Percentiles rank a stretch among this genome's conserved stretches.
phyloP scores from a whole-genome alignment of 208 protist genomes.

The Porcisia hertigi region DNA sequence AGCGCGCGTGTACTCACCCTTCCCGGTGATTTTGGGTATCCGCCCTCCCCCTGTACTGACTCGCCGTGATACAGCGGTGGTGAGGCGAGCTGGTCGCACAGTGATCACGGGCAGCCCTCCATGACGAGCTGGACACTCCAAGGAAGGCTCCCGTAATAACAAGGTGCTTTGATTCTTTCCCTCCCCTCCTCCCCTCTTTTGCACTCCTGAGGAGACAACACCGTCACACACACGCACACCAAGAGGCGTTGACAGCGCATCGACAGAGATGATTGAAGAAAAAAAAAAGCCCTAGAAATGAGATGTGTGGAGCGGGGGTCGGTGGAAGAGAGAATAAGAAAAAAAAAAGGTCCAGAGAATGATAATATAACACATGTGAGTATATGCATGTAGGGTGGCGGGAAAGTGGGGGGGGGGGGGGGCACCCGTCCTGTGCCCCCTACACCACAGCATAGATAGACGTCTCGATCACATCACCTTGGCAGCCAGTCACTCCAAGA shows the following conservation, averaged over 20 bases:
- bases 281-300: background rate
- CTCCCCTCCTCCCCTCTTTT: background rate
- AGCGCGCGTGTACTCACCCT: background rate
- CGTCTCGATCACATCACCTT: constrained; percentile 5
- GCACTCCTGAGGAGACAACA: background rate
- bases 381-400: too few relatives aligned
- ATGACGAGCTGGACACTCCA: background rate
- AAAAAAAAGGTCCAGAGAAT: background rate
- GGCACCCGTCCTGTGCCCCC: background rate
- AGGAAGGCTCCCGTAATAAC: background rate
- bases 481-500: constrained; percentile 17
- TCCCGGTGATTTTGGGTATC: too few relatives aligned
- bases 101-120: background rate
- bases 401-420: too few relatives aligned
- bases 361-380: too few relatives aligned
- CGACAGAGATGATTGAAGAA: background rate
- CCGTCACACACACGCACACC: background rate
- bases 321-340: background rate
- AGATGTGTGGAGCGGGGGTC: background rate
- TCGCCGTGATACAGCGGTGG: background rate
- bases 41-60: too few relatives aligned
- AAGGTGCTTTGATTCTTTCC: background rate
- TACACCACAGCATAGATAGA: background rate
- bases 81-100: background rate
- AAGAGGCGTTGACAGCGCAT: background rate